Evolutionary conservation across 257 asterid genomes (phyloP), one percentile per base, ranked within the genome.

Genomic region (Capsicum pubescens): DNA sequence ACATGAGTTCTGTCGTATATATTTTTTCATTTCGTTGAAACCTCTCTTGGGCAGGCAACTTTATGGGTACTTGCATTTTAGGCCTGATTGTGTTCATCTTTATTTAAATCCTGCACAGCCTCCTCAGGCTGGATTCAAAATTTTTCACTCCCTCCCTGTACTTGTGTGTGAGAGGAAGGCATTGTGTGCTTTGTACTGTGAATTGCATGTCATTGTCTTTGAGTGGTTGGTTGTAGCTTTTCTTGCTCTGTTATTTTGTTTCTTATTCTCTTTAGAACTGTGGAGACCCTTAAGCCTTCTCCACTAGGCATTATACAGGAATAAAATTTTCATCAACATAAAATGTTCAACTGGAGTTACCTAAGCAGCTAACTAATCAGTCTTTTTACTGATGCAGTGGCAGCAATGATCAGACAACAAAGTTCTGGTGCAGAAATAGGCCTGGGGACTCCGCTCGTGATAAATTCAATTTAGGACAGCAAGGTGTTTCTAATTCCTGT

Each of bases 391-490:
- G 79, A 68, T 95, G 95, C 99, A 97, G 99, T 87, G 99, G 99
- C 68, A 93, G 99, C 90, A 91, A 97, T 89, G 98, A 97, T 88
- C 97, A 97, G 42, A 89, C 98, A 8, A 97, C 99, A 84, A 97
- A 97, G 86, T 97, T 97, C 90, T 97, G 99, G 99, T 97, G 99
- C 93, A 89, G 99, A 92, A 95, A 97, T 87, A 92, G 99, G 91
- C 99, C 99, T 74, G 99, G 98, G 52, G 99, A 95, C 87, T 86
- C 97, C 6, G 96, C 96, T 19, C 97, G 95, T 83, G 99, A 97
- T 87, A 94, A 94, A 84, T 86, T 88, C 55, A 92, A 84, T 83
- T 76, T 85, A 94, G 97, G 89, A 82, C 89, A 87, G 87, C 95
- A 90, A 94, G 97, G 98, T 92, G 84, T 70, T 64, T 56, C 83